Percentiles rank a stretch among this genome's conserved stretches.
These are phyloP conservation scores for Colletotrichum eleusines DNA, from an alignment of 2,329 filamentous ascomycete genomes.

Conservation along the genomic window DNA sequence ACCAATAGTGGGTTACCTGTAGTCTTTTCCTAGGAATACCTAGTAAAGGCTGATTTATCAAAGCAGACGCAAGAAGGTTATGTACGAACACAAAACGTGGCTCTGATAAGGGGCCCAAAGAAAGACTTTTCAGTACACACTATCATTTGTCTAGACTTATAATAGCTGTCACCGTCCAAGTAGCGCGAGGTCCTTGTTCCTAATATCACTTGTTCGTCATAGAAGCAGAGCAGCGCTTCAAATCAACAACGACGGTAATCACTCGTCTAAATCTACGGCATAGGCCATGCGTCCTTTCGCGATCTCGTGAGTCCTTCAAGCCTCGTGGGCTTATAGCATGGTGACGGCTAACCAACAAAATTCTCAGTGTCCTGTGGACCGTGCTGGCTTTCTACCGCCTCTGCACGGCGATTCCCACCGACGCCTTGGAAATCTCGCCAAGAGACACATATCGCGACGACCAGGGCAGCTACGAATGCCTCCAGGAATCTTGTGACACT, in stretches of 20 bases:
- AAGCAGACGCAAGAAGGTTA: accelerated
- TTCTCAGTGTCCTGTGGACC: neutral
- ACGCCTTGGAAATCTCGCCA: neutral
- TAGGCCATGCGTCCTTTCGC: neutral
- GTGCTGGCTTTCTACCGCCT: conserved; percentile 14
- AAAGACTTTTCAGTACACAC: neutral
- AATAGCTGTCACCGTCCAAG: neutral
- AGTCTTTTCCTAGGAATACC: too few relatives aligned
- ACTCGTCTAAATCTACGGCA: neutral
- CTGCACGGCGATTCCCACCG: conserved; percentile 1
- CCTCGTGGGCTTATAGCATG: neutral
- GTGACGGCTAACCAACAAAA: neutral
- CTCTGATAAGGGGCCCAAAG: neutral
- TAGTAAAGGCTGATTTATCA: neutral
- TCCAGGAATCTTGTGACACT: conserved; percentile 18
- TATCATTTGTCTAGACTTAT: neutral
- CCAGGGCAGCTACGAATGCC: conserved; percentile 20
- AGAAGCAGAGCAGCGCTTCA: neutral
- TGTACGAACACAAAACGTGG: accelerated
- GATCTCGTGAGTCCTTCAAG: neutral
- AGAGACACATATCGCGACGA: conserved; percentile 9
- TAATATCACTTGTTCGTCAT: neutral
- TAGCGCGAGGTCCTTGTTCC: neutral
- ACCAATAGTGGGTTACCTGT: neutral
- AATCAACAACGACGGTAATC: too few relatives aligned